Evolutionary conservation across 1,284 basidiomycete genomes (phyloP), one percentile per base, ranked within the genome.

Genomic region (Ustilago crameri): DNA sequence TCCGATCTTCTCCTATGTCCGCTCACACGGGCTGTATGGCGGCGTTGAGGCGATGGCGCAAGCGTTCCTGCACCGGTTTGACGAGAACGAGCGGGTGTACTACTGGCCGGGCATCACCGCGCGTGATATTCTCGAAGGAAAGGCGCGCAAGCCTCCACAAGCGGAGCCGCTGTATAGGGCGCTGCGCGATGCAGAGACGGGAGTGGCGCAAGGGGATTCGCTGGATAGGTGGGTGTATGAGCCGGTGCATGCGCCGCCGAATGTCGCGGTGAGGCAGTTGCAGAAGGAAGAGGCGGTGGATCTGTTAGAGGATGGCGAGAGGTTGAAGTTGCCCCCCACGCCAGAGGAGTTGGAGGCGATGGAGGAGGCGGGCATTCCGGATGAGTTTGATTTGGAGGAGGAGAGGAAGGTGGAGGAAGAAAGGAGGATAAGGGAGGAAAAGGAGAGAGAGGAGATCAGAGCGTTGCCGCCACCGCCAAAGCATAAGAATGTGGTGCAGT

Each of bases 181-280:
- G 0, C 78, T 88, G 5, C 63, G 80, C 9, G 87, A 86, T 51
- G 87, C 87, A n/a, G 86, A 86, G 56, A 78, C 83, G 0, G 87
- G 87, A n/a, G 66, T 74, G 14, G 86, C 87, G 0, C 87, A 88
- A 62, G 80, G 82, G 9, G 74, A 76, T 8, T 74, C 73, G 37
- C 65, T 84, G 3, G 84, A 82, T n/a, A 37, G 56, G 4, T 73
- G 62, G 15, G 65, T 77, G 3, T 79, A 79, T 56, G 77, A 79
- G 32, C 45, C 43, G 5, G 41, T 76, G 5, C 40, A 57, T 5
- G 74, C 59, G 0, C 57, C 64, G 8, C 67, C 53, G 0, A 71
- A 71, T 34, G 49, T 55, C 9, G 76, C 63, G 2, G 62, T 61
- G 22, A 26, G 44, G 15, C 51, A 53, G 42, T 43, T 66, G 34